A percentile compares a stretch with the other conserved stretches of the same genome.
phyloP scores from a whole-genome alignment of 2,329 filamentous ascomycete genomes.

The Trichoderma sp. region DNA sequence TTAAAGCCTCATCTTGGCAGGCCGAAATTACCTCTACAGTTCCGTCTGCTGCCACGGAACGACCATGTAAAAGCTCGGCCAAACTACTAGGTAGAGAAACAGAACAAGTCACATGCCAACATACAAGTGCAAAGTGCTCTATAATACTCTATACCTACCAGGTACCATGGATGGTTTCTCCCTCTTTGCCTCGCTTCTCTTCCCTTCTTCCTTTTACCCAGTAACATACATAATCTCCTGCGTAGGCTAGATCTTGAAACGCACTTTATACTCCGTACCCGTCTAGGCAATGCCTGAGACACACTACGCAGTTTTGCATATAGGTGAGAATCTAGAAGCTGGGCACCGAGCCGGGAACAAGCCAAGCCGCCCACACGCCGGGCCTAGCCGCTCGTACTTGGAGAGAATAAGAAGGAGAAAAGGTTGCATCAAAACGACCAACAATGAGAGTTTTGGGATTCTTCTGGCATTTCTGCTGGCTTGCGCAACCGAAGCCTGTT shows the following conservation, averaged over 20 bases:
- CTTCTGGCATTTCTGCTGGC: not conserved
- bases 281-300: not conserved
- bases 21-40: not conserved
- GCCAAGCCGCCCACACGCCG: not conserved
- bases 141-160: too few relatives aligned
- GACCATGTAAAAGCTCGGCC: not conserved
- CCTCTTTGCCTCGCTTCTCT: not conserved
- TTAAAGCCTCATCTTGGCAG: not conserved
- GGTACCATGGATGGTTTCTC: too few relatives aligned
- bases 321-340: not conserved
- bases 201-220: not conserved
- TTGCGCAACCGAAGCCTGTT: constrained; percentile 14
- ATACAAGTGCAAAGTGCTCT: not conserved
- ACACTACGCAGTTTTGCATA: not conserved
- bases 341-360: not conserved
- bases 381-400: not conserved
- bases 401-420: not conserved
- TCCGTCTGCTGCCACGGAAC: not conserved
- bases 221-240: not conserved
- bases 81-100: not conserved
- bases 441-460: not conserved
- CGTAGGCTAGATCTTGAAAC: not conserved
- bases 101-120: not conserved
- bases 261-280: not conserved
- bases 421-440: not conserved